phyloP scores from a whole-genome alignment of 306 rosid species.

The Mimosa pudica region DNA sequence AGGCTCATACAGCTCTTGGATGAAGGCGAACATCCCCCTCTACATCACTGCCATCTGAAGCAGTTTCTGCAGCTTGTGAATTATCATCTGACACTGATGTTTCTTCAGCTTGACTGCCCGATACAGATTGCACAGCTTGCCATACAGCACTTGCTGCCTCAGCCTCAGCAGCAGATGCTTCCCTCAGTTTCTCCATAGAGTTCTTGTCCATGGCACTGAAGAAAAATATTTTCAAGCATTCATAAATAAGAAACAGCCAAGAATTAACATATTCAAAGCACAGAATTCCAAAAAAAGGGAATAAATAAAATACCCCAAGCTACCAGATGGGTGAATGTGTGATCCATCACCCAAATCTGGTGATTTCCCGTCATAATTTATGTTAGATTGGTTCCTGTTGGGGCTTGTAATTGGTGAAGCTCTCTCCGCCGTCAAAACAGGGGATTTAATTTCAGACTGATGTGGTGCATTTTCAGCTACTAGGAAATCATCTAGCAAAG shows the following conservation, averaged over 20 bases:
- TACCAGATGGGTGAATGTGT: constrained; percentile 56
- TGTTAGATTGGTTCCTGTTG: constrained; percentile 51
- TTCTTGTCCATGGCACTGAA: constrained; percentile 75
- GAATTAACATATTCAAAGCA: constrained; percentile 28
- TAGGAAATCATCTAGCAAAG: constrained; percentile 78
- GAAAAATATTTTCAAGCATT: constrained; percentile 25
- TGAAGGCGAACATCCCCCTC: constrained; percentile 99
- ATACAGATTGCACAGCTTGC: constrained; percentile 76
- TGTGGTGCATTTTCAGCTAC: constrained; percentile 86
- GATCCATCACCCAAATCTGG: constrained; percentile 52
- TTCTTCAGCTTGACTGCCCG: constrained; percentile 70
- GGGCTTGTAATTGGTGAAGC: constrained; percentile 59
- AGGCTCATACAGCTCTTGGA: constrained; percentile 90
- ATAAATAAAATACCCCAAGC: constrained; percentile 55
- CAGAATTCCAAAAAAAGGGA: constrained; percentile 27
- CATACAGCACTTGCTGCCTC: constrained; percentile 97
- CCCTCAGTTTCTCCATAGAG: constrained; percentile 94
- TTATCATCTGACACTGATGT: constrained; percentile 79
- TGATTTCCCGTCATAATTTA: constrained; percentile 39
- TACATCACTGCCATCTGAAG: constrained; percentile 89
- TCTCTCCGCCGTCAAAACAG: constrained; percentile 62
- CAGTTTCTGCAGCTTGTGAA: constrained; percentile 81
- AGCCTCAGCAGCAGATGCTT: constrained; percentile 99
- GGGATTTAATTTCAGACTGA: constrained; percentile 61
- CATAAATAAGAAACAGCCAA: constrained; percentile 29